Base-by-base conservation (phyloP, 2,329 filamentous ascomycete species). In the Fusarium temperatum region DNA sequence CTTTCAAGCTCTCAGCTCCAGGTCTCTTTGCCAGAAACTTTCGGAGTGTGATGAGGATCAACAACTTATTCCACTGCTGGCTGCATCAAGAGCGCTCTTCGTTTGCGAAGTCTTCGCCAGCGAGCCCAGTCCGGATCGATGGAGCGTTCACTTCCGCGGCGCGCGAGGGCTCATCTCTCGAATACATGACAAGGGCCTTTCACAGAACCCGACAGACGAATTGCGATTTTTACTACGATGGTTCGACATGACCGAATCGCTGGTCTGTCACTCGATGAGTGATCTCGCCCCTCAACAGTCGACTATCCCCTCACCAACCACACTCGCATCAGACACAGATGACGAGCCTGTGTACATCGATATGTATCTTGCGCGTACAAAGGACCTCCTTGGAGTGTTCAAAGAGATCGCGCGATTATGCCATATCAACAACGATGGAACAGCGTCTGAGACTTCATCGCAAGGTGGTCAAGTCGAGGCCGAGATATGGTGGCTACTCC, bases 71-170 rank as follows among this genome's bases (percentile, higher is more conserved):
- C 71, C 72, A 1, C 42, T 74, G 7, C 51, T 74, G 3, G 72
- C 72, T 2, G 41, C 72, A 22, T 68, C 72, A 1, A 51, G 72
- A 24, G 64, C 71, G 1, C 45, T 74, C 30, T 74, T 74, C 10
- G 72, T 74, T 26, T 74, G 72, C 24, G 72, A 74, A 35, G 72
- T 74, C 8, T 74, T 74, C 28, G 72, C 72, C 8, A 71, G 62
- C 10, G 68, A 74, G 15, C 72, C 72, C 5, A 74, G 53, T 4
- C 63, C 71, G 1, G 72, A 74, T 14, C 72, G 72, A 61, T 74
- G 72, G 72, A 74, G 72, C 8, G 63, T 74, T 15, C 72, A 74
- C 39, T 74, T 74, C 18, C 64, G 72, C 7, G 72, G 72, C 11
- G 72, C 72, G 2, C 53, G 71, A 1, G 72, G 72, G 7, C 50